Evolutionary conservation across 2,329 filamentous ascomycete genomes (phyloP).

Genomic region (Ceratocystis lukuohia): DNA sequence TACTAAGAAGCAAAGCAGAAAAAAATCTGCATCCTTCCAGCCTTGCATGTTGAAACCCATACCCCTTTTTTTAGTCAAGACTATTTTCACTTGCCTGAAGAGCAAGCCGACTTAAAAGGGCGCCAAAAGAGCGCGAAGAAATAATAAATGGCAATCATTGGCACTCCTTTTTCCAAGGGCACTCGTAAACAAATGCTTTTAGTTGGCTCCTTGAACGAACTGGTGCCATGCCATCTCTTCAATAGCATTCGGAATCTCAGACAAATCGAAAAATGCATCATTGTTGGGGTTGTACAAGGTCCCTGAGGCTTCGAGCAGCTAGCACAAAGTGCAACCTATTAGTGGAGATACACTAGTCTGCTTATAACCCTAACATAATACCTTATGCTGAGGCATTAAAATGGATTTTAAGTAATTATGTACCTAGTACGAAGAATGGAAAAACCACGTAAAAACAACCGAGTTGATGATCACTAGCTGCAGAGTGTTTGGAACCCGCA

Average conservation of each 20-base stretch:
- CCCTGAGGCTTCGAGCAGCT: not conserved
- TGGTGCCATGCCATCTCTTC: not conserved
- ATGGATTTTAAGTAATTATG: no score
- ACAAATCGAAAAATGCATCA: not conserved
- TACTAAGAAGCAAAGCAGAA: not conserved
- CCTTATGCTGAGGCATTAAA: not conserved
- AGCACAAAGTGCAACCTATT: not conserved
- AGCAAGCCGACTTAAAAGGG: not conserved
- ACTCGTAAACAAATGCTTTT: not conserved
- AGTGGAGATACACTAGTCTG: not conserved
- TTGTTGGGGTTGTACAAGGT: not conserved
- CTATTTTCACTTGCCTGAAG: not conserved
- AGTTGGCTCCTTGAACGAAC: not conserved
- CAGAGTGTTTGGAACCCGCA: no score
- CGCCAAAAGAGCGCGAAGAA: not conserved
- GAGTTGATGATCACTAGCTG: no score
- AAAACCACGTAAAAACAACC: no score
- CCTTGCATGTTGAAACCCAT: not conserved
- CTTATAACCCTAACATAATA: no score
- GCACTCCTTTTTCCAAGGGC: no score
- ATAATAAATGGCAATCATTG: no score
- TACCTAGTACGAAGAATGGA: no score
- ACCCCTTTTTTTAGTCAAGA: conserved; percentile 4
- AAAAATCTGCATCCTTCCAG: not conserved
- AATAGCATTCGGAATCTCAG: not conserved